A percentile compares a stretch with the other conserved stretches of the same genome.
These are phyloP conservation scores for Triticum dicoccoides DNA, from an alignment of 176 grass and related monocot genomes.

Conservation along the genomic window DNA sequence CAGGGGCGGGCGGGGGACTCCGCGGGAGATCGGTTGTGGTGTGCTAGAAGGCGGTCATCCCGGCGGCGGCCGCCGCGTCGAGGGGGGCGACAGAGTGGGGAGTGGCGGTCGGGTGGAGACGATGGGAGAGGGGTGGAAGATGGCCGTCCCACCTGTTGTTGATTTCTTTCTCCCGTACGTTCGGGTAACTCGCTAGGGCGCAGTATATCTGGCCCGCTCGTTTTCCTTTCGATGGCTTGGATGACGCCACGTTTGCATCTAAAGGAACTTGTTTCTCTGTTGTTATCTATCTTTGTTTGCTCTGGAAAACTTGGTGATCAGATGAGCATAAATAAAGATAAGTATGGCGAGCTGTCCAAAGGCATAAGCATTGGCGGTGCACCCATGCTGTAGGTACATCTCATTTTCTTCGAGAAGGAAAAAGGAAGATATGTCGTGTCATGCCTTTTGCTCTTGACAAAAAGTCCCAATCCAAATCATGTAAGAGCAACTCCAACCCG, in stretches of 20 bases:
- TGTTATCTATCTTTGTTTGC: background rate
- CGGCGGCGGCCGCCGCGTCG: background rate
- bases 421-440: background rate
- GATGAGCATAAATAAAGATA: background rate
- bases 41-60: background rate
- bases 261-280: background rate
- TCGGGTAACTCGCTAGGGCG: background rate
- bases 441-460: background rate
- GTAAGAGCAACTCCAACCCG: background rate
- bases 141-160: background rate
- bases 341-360: background rate
- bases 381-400: too few species aligned
- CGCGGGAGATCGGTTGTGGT: background rate
- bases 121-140: background rate
- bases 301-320: background rate
- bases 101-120: background rate
- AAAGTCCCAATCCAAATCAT: background rate
- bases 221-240: background rate
- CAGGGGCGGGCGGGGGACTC: background rate
- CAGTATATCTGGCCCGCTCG: constrained; percentile 14
- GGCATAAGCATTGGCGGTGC: background rate
- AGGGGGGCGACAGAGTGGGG: background rate
- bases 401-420: background rate
- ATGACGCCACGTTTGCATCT: constrained; percentile 1
- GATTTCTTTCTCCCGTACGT: background rate